These are phyloP conservation scores for Linanthus parryae DNA, from an alignment of 148 eudicot genomes.

Conservation along the genomic window DNA sequence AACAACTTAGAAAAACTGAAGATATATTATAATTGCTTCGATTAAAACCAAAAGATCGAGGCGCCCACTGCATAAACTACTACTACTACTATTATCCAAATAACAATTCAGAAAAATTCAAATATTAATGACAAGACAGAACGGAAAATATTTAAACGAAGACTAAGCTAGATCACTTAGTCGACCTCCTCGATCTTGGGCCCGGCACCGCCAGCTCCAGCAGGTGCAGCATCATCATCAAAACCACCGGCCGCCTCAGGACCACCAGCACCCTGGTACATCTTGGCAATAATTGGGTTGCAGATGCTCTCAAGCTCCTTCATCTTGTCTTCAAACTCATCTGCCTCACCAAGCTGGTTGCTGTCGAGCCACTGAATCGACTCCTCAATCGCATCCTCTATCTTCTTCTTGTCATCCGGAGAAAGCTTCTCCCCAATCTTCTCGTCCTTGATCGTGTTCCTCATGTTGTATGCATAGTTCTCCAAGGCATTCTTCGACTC, in stretches of 20 bases:
- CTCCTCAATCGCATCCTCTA: constrained; percentile 5
- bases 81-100: too few relatives aligned
- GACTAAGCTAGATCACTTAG: too few relatives aligned
- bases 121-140: too few relatives aligned
- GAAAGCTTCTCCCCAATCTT: constrained; percentile 5
- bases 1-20: too few relatives aligned
- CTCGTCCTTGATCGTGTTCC: constrained; percentile 8
- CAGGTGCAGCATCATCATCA: background rate
- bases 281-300: constrained; percentile 8
- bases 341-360: constrained; percentile 5
- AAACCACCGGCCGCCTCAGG: constrained; percentile 2
- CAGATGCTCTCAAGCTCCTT: constrained; percentile 9
- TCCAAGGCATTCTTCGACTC: constrained; percentile 6
- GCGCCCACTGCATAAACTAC: too few relatives aligned
- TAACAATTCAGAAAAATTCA: too few relatives aligned
- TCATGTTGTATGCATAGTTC: constrained; percentile 1
- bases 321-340: constrained; percentile 15
- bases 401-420: constrained; percentile 10
- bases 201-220: background rate
- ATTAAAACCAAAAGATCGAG: too few relatives aligned
- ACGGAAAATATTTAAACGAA: too few relatives aligned
- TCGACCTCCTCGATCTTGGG: constrained; percentile 8
- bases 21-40: too few relatives aligned
- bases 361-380: constrained; percentile 5
- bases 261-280: constrained; percentile 9